Conservation (phyloP, 192 early-diverging fungal genomes). For the Backusella circina region DNA sequence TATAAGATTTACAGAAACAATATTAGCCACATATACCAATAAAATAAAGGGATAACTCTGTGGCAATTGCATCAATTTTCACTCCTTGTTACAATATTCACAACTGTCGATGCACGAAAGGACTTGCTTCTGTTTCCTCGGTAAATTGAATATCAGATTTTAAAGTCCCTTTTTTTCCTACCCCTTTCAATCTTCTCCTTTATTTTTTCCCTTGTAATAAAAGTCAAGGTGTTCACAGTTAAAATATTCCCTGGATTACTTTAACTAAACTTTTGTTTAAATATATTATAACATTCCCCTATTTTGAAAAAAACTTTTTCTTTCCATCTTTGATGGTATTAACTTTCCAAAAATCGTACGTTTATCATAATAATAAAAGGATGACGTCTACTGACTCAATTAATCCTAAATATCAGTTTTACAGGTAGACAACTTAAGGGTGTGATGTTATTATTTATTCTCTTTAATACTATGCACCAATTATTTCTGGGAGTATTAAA, state of each 20-base stretch:
- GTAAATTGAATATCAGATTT: constrained; percentile 1
- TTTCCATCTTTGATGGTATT: not conserved
- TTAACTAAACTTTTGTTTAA: not conserved
- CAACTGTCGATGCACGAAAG: not conserved
- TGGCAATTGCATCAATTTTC: not conserved
- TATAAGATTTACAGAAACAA: not conserved
- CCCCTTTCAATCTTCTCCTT: not conserved
- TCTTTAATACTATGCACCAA: not conserved
- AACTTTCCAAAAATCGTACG: not conserved
- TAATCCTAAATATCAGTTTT: not conserved
- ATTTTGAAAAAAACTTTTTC: not conserved
- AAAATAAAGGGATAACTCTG: not conserved
- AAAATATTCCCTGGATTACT: not conserved
- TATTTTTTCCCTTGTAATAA: not conserved
- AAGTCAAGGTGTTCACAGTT: not conserved
- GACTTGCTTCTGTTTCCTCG: not conserved
- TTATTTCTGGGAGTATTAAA: not conserved
- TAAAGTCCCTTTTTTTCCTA: not conserved
- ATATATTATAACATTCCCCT: not conserved
- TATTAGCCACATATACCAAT: not conserved
- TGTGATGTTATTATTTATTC: not conserved
- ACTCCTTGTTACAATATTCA: not conserved
- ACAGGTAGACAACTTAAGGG: not conserved
- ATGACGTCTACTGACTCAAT: not conserved
- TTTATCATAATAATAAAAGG: not conserved